A percentile compares a stretch with the other conserved stretches of the same genome.
Conservation (phyloP, 164 flowering plant species). For the Amborella trichopoda region DNA sequence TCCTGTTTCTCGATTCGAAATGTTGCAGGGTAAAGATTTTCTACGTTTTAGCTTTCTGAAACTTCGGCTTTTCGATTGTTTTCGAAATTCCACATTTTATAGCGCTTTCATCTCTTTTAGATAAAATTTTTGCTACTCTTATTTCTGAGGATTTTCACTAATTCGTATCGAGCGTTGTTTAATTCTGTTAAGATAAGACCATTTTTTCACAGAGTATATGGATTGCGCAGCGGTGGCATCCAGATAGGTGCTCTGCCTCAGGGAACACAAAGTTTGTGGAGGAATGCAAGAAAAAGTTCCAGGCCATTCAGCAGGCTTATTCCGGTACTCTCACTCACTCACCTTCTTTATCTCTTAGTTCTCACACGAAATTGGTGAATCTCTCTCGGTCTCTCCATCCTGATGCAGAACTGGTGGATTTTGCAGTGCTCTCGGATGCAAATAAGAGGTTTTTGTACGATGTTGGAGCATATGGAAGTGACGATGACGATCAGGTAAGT, state of each 20-base stretch:
- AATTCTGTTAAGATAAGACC: background rate
- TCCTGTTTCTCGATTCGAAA: no score
- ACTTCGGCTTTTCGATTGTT: no score
- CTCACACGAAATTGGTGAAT: background rate
- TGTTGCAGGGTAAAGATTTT: no score
- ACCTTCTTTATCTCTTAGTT: background rate
- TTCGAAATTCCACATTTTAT: no score
- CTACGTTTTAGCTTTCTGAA: no score
- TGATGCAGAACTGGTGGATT: background rate
- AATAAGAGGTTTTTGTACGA: slow-evolving; percentile 85
- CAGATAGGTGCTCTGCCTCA: slow-evolving; percentile 74
- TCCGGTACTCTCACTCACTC: slow-evolving; percentile 39
- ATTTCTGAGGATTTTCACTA: no score
- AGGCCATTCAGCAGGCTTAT: slow-evolving; percentile 88
- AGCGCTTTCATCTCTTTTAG: background rate
- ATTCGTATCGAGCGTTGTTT: no score
- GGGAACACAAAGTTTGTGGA: slow-evolving; percentile 62
- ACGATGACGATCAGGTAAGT: slow-evolving; percentile 58
- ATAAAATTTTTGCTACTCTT: no score
- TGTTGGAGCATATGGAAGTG: slow-evolving; percentile 61
- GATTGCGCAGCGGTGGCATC: slow-evolving; percentile 99
- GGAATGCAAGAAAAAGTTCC: slow-evolving; percentile 85
- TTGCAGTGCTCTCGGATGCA: slow-evolving; percentile 68
- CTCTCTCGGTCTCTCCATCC: background rate
- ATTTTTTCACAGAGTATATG: background rate